Base-by-base conservation (phyloP, 2,329 filamentous ascomycete species). In the Aspergillus felis region DNA sequence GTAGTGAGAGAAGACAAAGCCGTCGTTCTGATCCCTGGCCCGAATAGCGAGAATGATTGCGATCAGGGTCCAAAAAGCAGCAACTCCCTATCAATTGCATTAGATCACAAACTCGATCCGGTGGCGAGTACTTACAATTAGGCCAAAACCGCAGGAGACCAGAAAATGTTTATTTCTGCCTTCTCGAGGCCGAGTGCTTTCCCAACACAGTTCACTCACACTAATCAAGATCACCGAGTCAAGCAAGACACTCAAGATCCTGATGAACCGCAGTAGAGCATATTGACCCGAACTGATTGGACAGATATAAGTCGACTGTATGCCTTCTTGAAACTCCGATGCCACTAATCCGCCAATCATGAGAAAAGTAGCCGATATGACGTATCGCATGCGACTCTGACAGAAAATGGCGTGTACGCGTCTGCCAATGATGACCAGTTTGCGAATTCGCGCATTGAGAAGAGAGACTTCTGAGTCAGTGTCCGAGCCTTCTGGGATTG, bases 221-320 rank as follows among this genome's bases (percentile, higher is more conserved):
- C 66, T 70, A 35, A 78, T 68, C 17, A 78, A 57, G 49, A 82
- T 71, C 38, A 67, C 52, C 14, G 72, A 68, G 61, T 84, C 81
- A 22, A 82, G 57, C 7, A 74, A 29, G 1, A 74, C 61, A 25
- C 71, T 74, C 27, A 75, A 32, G 29, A 74, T 54, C 60, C 77
- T 76, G 51, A 80, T 60, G 3, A 65, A 59, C 6, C 72, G 75
- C 7, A 80, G 64, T 9, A 66, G 63, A 52, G 66, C 61, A 29
- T 66, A 64, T 41, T 74, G 69, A 20, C 68, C 61, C 29, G 74
- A 70, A 1, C 70, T 64, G 10, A 74, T 66, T 1, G 80, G 75
- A 62, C 81, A 84, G 24, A 83, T 80, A 57, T 79, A 80, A 3
- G 79, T 81, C 17, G 79, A 81, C 44, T 68, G 64, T 17, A 71